phyloP scores from a whole-genome alignment of 805 yeast species.

The Lipomyces sp. region DNA sequence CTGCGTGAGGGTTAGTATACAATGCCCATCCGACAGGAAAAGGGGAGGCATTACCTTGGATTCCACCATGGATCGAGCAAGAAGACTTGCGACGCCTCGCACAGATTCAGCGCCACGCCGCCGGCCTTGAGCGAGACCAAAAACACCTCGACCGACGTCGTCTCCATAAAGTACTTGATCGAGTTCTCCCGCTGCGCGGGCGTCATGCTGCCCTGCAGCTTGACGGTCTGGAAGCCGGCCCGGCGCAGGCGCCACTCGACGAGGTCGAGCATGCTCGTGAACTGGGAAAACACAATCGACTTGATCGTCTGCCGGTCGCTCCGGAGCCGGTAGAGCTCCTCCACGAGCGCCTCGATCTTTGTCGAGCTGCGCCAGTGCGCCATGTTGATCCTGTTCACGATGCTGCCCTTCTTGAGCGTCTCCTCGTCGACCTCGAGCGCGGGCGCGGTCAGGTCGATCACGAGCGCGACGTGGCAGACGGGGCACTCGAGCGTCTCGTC shows the following conservation, averaged over 20 bases:
- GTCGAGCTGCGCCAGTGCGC: slow-evolving; percentile 89
- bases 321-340: slow-evolving; percentile 81
- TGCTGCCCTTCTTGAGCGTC: slow-evolving; percentile 55
- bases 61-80: slow-evolving; percentile 99
- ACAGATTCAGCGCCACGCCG: slow-evolving; percentile 93
- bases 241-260: slow-evolving; percentile 93
- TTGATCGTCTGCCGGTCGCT: slow-evolving; percentile 87
- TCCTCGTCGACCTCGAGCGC: slow-evolving; percentile 61
- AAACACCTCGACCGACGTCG: slow-evolving; percentile 87
- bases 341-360: slow-evolving; percentile 92
- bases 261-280: slow-evolving; percentile 92
- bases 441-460: slow-evolving; percentile 86
- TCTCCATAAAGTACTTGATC: slow-evolving; percentile 87
- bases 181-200: slow-evolving; percentile 93
- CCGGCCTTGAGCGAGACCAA: slow-evolving; percentile 96
- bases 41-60: slow-evolving; percentile 47
- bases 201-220: slow-evolving; percentile 94
- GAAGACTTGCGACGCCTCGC: slow-evolving; percentile 96
- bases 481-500: slow-evolving; percentile 74
- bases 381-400: slow-evolving; percentile 84
- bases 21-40: neutral
- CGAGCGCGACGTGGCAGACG: slow-evolving; percentile 88
- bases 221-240: slow-evolving; percentile 93
- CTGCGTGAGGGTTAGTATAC: slow-evolving; percentile 34
- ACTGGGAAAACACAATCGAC: slow-evolving; percentile 95